Conservation (phyloP, 2,329 filamentous ascomycete species). For the Emmonsia crescens region DNA sequence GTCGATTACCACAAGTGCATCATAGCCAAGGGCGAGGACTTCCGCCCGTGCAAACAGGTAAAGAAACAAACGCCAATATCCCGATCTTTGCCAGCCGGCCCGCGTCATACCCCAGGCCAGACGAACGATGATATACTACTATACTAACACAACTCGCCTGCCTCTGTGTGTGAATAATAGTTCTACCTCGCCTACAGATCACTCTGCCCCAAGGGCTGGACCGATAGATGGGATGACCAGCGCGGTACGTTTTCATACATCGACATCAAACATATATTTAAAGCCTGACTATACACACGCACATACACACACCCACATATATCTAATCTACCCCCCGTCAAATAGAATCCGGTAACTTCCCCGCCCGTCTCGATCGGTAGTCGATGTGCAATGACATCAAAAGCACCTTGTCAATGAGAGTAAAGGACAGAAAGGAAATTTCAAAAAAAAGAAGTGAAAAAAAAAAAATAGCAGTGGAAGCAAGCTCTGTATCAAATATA, state of each 20-base stretch:
- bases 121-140: not conserved
- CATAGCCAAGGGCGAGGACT: slow-evolving; percentile 95
- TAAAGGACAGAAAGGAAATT: not conserved
- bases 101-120: not conserved
- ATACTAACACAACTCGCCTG: slow-evolving; percentile 9
- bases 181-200: slow-evolving; percentile 96
- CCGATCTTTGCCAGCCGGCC: not conserved
- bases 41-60: slow-evolving; percentile 94
- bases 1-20: slow-evolving; percentile 99
- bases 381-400: not conserved
- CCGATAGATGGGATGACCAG: slow-evolving; percentile 92
- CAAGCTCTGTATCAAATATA: not conserved
- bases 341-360: slow-evolving; percentile 47
- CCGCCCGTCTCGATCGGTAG: slow-evolving; percentile 20
- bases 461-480: not conserved
- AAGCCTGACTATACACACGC: not conserved
- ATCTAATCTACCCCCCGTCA: not conserved
- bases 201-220: slow-evolving; percentile 92
- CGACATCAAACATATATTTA: not conserved
- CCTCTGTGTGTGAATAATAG: slow-evolving; percentile 44
- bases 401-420: not conserved
- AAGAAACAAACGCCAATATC: not conserved
- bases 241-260: slow-evolving; percentile 63
- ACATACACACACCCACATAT: not conserved
- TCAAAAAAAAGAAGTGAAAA: not conserved